These are phyloP conservation scores for Backusella luteola DNA, from an alignment of 192 early-diverging fungal species.

Conservation along the genomic window DNA sequence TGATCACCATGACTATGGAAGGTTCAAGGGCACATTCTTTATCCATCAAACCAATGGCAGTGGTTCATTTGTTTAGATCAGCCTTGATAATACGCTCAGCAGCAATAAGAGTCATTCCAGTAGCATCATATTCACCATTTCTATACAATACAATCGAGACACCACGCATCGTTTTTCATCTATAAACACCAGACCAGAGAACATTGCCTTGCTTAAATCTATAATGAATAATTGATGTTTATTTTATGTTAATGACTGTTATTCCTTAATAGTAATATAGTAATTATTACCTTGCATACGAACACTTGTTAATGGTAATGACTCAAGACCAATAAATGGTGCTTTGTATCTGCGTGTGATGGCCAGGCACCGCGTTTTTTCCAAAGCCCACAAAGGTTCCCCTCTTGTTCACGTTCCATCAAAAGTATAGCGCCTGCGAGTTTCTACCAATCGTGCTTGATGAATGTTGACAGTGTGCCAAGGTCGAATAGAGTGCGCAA, in stretches of 20 bases:
- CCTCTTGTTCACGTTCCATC: constrained; percentile 46
- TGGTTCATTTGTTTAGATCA: too few relatives aligned
- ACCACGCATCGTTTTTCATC: too few relatives aligned
- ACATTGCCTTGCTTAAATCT: too few relatives aligned
- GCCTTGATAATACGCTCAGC: too few relatives aligned
- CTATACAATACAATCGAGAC: too few relatives aligned
- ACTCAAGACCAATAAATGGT: constrained; percentile 61
- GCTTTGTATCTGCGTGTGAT: constrained; percentile 53
- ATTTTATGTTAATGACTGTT: background rate
- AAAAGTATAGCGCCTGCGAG: constrained; percentile 46
- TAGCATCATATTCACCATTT: too few relatives aligned
- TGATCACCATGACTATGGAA: too few relatives aligned
- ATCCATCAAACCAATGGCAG: too few relatives aligned
- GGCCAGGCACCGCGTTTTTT: constrained; percentile 60
- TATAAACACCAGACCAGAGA: too few relatives aligned
- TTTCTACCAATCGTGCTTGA: constrained; percentile 46
- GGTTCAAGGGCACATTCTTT: too few relatives aligned
- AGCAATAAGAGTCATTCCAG: too few relatives aligned
- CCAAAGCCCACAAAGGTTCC: constrained; percentile 60
- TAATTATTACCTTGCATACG: constrained; percentile 50
- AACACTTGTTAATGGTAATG: constrained; percentile 66
- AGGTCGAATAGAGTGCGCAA: constrained; percentile 53
- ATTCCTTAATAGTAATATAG: background rate
- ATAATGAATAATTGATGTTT: too few relatives aligned
- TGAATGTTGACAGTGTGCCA: constrained; percentile 56